Evolutionary conservation across 306 rosid genomes (phyloP), one percentile per base, ranked within the genome.

Genomic region (Rosa lucieae): DNA sequence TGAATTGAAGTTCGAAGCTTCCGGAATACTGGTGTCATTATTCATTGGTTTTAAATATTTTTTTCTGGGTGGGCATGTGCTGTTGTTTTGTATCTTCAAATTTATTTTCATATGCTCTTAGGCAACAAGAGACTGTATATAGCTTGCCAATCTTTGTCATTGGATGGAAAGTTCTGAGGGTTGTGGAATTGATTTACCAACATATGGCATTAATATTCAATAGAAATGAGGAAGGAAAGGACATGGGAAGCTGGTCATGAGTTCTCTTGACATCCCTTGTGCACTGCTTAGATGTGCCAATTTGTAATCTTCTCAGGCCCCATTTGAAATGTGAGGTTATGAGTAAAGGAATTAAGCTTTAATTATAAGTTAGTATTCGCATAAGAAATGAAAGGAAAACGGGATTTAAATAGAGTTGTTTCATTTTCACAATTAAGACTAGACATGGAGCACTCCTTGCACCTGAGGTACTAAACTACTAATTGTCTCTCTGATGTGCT

Each of bases 121-220:
- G 85, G 84, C 89, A 73, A 84, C 90, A 88, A 83, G 89, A 86
- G 78, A 85, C 82, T 84, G 92, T 89, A 92, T 85, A 89, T 92
- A 92, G 90, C 75, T 77, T 84, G 87, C 23, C 83, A 86, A 75
- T 84, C 84, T 53, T 58, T 68, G 74, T 66, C 71, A 73, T 80
- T 66, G 78, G 63, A 84, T 83, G 83, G 69, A 48, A 69, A 81
- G 76, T 49, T 65, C 72, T 48, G 40, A 79, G 80, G 88, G 83
- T 78, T 78, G 81, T 78, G 72, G 89, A 88, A 53, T 84, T 6
- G 88, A 86, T 70, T 73, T 40, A 66, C 67, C 88, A 78, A 83
- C 65, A 65, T 37, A 46, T 23, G 78, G 35, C 32, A 40, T 62
- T 32, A 51, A 35, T 75, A 29, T 52, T 8, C 70, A 44, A 46